Percentiles rank a stretch among this genome's conserved stretches.
These are phyloP conservation scores for Metschnikowia reukaufii DNA, from an alignment of 805 yeast genomes.

Conservation along the genomic window DNA sequence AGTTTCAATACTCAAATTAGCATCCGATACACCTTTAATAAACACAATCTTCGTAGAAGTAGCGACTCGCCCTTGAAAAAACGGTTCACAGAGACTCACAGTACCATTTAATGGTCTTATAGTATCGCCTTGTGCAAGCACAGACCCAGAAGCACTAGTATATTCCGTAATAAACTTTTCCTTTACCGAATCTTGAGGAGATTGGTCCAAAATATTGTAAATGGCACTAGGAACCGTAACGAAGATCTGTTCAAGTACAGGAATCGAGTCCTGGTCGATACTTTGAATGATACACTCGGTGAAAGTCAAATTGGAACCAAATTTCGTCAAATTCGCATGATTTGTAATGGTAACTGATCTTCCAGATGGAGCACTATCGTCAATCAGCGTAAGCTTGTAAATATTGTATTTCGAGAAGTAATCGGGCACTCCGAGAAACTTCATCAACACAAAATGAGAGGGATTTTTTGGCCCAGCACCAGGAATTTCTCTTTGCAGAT, in stretches of 20 bases:
- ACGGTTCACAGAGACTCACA: conserved; percentile 68
- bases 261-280: conserved; percentile 33
- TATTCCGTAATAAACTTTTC: conserved; percentile 31
- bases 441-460: conserved; percentile 31
- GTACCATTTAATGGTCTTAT: conserved; percentile 48
- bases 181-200: conserved; percentile 34
- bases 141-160: conserved; percentile 23
- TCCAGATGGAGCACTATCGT: conserved; percentile 23
- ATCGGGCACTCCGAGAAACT: conserved; percentile 42
- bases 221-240: conserved; percentile 47
- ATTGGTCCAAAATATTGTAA: conserved; percentile 32
- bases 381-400: conserved; percentile 35
- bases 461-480: not conserved
- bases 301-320: conserved; percentile 43
- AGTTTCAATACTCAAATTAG: not conserved
- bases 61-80: conserved; percentile 61
- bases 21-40: conserved; percentile 30
- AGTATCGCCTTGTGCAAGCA: conserved; percentile 43
- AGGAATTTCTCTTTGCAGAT: conserved; percentile 11
- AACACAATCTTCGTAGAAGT: conserved; percentile 53
- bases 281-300: conserved; percentile 39
- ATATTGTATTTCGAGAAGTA: conserved; percentile 35
- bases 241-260: conserved; percentile 45
- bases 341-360: conserved; percentile 41
- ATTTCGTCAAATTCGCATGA: conserved; percentile 32